Evolutionary conservation across 768 basidiomycete genomes (phyloP), one percentile per base, ranked within the genome.

Genomic region (Termitomyces sp.): DNA sequence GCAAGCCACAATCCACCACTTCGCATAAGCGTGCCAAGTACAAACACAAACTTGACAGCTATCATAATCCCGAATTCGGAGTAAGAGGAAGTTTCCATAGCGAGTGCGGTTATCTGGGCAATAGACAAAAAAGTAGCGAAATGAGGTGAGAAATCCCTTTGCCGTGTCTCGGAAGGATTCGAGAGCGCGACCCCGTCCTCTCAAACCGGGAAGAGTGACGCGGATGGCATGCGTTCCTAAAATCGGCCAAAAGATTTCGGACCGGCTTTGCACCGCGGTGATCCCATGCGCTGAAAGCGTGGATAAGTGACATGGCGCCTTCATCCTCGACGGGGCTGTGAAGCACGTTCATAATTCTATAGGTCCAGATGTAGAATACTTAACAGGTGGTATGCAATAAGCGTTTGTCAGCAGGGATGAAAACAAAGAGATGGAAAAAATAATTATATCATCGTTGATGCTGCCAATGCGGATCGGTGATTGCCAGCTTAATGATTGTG

Each of bases 371-470:
- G n/a, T 41, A 32, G 35, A 41, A 54, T 31, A 46, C 2, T 4
- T 49, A 44, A 46, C 27, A 59, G 46, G 29, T 45, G 45, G 59
- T 50, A 40, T 54, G 57, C 37, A 51, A 38, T 32, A 25, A 46
- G 46, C 23, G 56, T 48, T 50, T 35, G 60, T 45, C 53, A 57
- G 42, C 34, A 48, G 49, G 49, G 57, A 56, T 52, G 58, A 62
- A n/a, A n/a, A 59, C 51, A 52, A 47, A 52, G 51, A 40, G 25
- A 27, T 42, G 38, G n/a, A n/a, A n/a, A n/a, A 58, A 34, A n/a
- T 7, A 45, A 56, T 60, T 61, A 69, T 68, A 63, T 67, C 68
- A 69, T 69, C 65, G n/a, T 49, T 32, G 52, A 42, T 41, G 37
- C 31, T 55, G 54, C 19, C 37, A 55, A 38, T n/a, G n/a, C n/a